Percentiles rank a stretch among this genome's conserved stretches.
phyloP scores from a whole-genome alignment of 805 yeast genomes.

The Metschnikowia koreensis region DNA sequence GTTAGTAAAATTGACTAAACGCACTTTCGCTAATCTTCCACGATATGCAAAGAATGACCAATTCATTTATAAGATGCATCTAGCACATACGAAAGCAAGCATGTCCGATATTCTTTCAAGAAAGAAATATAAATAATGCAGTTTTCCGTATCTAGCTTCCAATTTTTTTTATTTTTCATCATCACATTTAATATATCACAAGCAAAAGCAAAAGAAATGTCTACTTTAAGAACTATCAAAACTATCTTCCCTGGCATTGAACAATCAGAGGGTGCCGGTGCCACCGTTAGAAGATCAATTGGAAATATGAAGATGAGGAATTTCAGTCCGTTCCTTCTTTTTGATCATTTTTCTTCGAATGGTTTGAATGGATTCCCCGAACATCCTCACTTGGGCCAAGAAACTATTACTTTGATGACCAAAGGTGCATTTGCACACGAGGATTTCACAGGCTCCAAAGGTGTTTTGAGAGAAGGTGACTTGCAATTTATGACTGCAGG shows the following conservation, averaged over 20 bases:
- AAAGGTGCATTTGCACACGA: conserved; percentile 74
- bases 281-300: conserved; percentile 75
- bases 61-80: not conserved
- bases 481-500: conserved; percentile 95
- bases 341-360: conserved; percentile 70
- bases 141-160: not conserved
- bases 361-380: conserved; percentile 80
- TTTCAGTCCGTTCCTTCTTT: conserved; percentile 78
- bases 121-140: conserved; percentile 5
- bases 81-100: not conserved
- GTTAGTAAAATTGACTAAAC: not conserved
- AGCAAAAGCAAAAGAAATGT: conserved; percentile 11
- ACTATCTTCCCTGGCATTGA: conserved; percentile 51
- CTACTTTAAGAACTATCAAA: conserved; percentile 30
- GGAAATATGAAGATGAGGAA: conserved; percentile 67
- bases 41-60: not conserved
- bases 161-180: not conserved
- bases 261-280: conserved; percentile 85
- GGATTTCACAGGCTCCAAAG: conserved; percentile 82
- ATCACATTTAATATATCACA: not conserved
- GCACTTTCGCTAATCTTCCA: not conserved
- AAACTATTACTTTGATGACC: conserved; percentile 68
- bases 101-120: not conserved
- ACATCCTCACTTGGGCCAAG: conserved; percentile 82
- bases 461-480: conserved; percentile 76